Base-by-base conservation (phyloP, 1,139 yeast genomes). In the Ogataea hybrid region DNA sequence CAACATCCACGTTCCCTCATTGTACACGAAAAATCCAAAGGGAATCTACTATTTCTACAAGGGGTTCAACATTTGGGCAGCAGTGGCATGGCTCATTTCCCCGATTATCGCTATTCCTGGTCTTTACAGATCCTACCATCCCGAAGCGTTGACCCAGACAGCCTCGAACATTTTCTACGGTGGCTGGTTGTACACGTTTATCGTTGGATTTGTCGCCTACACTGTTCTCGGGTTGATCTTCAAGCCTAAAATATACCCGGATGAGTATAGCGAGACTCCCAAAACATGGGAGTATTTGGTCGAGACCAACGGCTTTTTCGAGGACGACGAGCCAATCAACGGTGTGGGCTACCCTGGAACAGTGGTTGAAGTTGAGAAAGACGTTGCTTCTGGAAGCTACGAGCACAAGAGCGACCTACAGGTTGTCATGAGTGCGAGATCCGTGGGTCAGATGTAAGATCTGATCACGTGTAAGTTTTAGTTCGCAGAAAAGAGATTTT, bases 1-100 rank as follows among this genome's bases (percentile, higher is more conserved):
- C 28, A 59, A 53, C 35, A 30, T 62, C 8, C 59, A 56, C 32
- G 42, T 63, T 20, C 56, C 62, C 2, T 66, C 67, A 28, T 44
- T 65, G 20, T 66, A 57, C 48, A 51, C 60, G 1, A 51, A 52
- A 6, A 43, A 51, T 10, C 42, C 51, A 5, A 47, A 52, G 11
- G 63, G 68, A 3, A 52, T 56, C 12, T 66, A 63, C 41, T 64
- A 65, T 56, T 65, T 51, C 48, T 53, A 48, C 46, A 51, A 59
- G 28, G 70, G 70, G 3, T 35, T 34, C 35, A 47, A 47, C 23
- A 3, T 47, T 4, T 36, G 43, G 44, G 50, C 42, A 3, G 35
- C 22, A 11, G 18, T 23, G 2, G 37, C 35, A 9, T 48, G 50
- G 52, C 25, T 38, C 15, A 18, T 41, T 2, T 42, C 50, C 12